A percentile compares a stretch with the other conserved stretches of the same genome.
These are phyloP conservation scores for Mucor plumbeus DNA, from an alignment of 371 early-diverging fungal species.

Conservation along the genomic window DNA sequence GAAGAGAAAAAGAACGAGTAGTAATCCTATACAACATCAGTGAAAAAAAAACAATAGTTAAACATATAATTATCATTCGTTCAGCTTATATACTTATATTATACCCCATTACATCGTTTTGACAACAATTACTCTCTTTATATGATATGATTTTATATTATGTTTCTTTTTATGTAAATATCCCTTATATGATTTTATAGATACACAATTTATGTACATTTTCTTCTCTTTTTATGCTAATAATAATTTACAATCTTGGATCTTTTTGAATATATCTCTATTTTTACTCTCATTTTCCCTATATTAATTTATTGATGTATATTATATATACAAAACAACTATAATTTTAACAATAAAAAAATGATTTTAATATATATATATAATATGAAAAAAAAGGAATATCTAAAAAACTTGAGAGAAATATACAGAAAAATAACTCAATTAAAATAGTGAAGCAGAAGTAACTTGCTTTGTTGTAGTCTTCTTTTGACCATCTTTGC, in stretches of 20 bases:
- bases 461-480: conserved; percentile 31
- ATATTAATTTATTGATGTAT: not conserved
- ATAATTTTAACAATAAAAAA: too few relatives aligned
- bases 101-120: conserved; percentile 12
- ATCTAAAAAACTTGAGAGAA: not conserved
- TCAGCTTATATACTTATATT: not conserved
- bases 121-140: not conserved
- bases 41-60: too few relatives aligned
- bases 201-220: not conserved
- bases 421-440: conserved; percentile 3
- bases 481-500: conserved; percentile 62
- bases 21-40: not conserved
- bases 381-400: conserved; percentile 5
- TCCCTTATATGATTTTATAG: not conserved
- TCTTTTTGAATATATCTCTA: too few relatives aligned
- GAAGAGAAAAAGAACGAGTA: conserved; percentile 31
- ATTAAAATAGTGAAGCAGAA: conserved; percentile 38
- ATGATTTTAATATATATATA: not conserved
- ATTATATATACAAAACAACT: not conserved
- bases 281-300: too few relatives aligned
- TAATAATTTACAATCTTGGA: too few relatives aligned
- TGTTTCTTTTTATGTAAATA: not conserved
- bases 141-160: not conserved
- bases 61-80: not conserved
- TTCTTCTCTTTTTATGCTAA: too few relatives aligned